Evolutionary conservation across 306 rosid genomes (phyloP).

Genomic region (Sesbania bispinosa): DNA sequence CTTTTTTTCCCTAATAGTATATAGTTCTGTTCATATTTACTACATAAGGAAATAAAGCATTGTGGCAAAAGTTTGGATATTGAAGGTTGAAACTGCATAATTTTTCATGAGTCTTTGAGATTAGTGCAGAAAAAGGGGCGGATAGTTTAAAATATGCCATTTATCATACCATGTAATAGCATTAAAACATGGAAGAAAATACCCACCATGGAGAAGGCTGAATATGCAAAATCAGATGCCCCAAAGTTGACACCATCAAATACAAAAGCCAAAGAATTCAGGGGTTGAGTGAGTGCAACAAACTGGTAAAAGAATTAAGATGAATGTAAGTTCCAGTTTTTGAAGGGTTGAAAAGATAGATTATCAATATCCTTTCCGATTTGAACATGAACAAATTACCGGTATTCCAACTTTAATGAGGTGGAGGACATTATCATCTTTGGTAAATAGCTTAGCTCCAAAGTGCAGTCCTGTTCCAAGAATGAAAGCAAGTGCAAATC

Average conservation of each 20-base stretch:
- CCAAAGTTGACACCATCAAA: constrained; percentile 97
- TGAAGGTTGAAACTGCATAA: not conserved
- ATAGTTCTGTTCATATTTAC: not conserved
- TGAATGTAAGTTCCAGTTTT: constrained; percentile 16
- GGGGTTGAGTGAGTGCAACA: constrained; percentile 90
- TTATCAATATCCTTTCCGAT: not conserved
- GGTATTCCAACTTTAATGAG: constrained; percentile 77
- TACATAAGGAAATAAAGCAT: not conserved
- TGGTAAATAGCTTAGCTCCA: constrained; percentile 77
- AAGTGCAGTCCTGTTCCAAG: constrained; percentile 73
- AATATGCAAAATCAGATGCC: constrained; percentile 95
- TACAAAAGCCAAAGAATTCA: constrained; percentile 87
- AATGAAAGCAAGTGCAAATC: constrained; percentile 58
- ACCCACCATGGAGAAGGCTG: constrained; percentile 92
- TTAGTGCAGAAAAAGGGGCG: not conserved
- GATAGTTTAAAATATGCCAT: not conserved
- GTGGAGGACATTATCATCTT: constrained; percentile 58
- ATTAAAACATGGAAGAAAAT: constrained; percentile 12
- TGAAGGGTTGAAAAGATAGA: not conserved
- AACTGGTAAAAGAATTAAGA: constrained; percentile 49
- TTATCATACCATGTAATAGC: too few relatives aligned
- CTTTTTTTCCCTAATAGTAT: not conserved
- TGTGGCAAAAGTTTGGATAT: not conserved
- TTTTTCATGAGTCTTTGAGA: not conserved
- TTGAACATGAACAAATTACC: constrained; percentile 44